Conservation (phyloP, 179 eudicot genomes). For the Beta corolliflora region DNA sequence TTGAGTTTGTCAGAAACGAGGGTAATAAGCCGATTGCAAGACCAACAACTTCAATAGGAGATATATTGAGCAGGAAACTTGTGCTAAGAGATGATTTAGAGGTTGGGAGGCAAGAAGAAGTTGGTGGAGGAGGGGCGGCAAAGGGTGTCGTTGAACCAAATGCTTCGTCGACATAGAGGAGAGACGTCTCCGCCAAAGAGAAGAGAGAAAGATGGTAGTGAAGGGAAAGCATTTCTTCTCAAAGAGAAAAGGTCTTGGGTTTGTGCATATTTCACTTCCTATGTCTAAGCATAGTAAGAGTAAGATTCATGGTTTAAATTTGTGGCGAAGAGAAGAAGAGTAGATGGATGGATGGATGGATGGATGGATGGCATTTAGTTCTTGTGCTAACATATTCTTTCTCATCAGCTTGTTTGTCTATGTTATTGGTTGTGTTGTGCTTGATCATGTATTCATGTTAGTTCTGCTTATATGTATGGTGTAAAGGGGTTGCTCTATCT, state of each 20-base stretch:
- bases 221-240: conserved; percentile 35
- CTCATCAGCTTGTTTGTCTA: conserved; percentile 19
- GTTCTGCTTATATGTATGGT: conserved; percentile 7
- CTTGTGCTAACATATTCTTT: conserved; percentile 21
- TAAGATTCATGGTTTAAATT: conserved; percentile 38
- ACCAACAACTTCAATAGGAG: conserved; percentile 39
- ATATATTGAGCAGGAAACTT: conserved; percentile 37
- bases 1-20: conserved; percentile 14
- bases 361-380: not conserved
- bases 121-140: conserved; percentile 20
- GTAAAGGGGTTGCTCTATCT: conserved; percentile 14
- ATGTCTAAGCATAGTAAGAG: conserved; percentile 34
- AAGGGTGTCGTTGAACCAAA: conserved; percentile 49
- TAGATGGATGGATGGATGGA: not conserved
- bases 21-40: conserved; percentile 16
- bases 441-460: conserved; percentile 12
- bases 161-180: conserved; percentile 35
- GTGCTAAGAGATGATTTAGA: conserved; percentile 37
- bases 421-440: conserved; percentile 17
- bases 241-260: conserved; percentile 37
- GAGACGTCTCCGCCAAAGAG: conserved; percentile 23
- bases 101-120: conserved; percentile 20
- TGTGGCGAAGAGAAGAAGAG: conserved; percentile 24
- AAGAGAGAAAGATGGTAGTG: conserved; percentile 22
- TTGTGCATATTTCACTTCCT: conserved; percentile 43